phyloP scores from a whole-genome alignment of 345 rosid species.

The Microcos paniculata region DNA sequence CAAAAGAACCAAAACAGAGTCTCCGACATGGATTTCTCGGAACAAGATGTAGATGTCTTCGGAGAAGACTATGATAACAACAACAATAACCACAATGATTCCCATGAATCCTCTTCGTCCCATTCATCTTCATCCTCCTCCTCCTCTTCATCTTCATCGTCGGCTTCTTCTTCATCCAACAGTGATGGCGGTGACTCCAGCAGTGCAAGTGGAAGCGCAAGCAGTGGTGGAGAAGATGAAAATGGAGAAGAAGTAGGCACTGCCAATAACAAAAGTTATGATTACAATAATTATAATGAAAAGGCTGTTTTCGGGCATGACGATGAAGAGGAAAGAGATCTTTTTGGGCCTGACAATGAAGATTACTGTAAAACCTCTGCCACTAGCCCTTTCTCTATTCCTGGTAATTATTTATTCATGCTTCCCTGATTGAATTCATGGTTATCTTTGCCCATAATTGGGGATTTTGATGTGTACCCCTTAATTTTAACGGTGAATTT shows the following conservation, averaged over 20 bases:
- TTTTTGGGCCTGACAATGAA: slow-evolving; percentile 88
- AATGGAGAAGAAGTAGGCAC: slow-evolving; percentile 44
- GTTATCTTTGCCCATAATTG: background rate
- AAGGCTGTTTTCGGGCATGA: slow-evolving; percentile 18
- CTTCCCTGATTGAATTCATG: background rate
- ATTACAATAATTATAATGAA: slow-evolving; percentile 7
- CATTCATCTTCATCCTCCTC: background rate
- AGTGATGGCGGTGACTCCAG: slow-evolving; percentile 42
- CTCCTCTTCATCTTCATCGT: background rate
- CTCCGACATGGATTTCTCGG: too few relatives aligned
- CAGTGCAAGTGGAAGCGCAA: slow-evolving; percentile 49
- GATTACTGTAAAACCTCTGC: slow-evolving; percentile 81
- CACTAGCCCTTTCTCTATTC: slow-evolving; percentile 59
- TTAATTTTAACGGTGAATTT: background rate
- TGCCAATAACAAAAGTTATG: slow-evolving; percentile 12
- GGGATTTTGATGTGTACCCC: background rate
- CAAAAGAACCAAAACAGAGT: too few relatives aligned
- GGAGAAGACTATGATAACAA: background rate
- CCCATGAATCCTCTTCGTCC: background rate
- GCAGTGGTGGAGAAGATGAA: slow-evolving; percentile 45
- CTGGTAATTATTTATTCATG: slow-evolving; percentile 43
- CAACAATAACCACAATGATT: background rate
- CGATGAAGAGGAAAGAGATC: slow-evolving; percentile 55
- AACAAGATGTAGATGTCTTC: background rate
- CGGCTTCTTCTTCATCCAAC: slow-evolving; percentile 32